A percentile compares a stretch with the other conserved stretches of the same genome.
Evolutionary conservation across 2,329 filamentous ascomycete genomes (phyloP).

Genomic region (Clonostachys solani): DNA sequence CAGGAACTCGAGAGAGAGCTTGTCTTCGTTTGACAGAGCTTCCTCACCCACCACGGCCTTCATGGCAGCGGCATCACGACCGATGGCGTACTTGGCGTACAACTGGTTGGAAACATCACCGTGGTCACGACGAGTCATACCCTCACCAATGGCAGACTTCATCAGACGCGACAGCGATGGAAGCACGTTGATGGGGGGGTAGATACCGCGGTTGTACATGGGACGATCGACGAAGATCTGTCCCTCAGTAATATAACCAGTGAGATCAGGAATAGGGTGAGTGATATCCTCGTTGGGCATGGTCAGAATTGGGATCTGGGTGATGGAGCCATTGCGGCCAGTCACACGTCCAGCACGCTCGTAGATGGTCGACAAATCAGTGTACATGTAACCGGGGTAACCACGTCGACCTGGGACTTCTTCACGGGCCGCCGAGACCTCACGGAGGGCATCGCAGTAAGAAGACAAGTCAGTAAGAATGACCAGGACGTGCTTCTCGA

Average conservation of each 20-base stretch:
- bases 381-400: conserved; percentile 99
- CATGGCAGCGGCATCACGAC: conserved; percentile 97
- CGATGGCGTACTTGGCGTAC: conserved; percentile 99
- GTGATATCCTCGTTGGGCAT: conserved; percentile 99
- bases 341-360: conserved; percentile 97
- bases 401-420: conserved; percentile 98
- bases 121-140: conserved; percentile 94
- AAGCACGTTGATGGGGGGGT: conserved; percentile 97
- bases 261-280: conserved; percentile 97
- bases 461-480: conserved; percentile 97
- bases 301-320: conserved; percentile 96
- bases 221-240: conserved; percentile 97
- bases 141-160: conserved; percentile 99
- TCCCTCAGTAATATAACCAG: conserved; percentile 97
- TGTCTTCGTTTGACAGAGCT: conserved; percentile 91
- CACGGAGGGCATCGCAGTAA: conserved; percentile 97
- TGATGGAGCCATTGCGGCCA: conserved; percentile 97
- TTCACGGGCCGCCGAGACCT: conserved; percentile 96
- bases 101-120: conserved; percentile 98
- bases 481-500: conserved; percentile 99
- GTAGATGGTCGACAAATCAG: conserved; percentile 99
- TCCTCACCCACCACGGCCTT: conserved; percentile 99
- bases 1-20: conserved; percentile 94
- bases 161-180: conserved; percentile 98
- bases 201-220: conserved; percentile 93